A percentile compares a stretch with the other conserved stretches of the same genome.
Evolutionary conservation across 2,329 filamentous ascomycete genomes (phyloP).

Genomic region (Colletotrichum godetiae): DNA sequence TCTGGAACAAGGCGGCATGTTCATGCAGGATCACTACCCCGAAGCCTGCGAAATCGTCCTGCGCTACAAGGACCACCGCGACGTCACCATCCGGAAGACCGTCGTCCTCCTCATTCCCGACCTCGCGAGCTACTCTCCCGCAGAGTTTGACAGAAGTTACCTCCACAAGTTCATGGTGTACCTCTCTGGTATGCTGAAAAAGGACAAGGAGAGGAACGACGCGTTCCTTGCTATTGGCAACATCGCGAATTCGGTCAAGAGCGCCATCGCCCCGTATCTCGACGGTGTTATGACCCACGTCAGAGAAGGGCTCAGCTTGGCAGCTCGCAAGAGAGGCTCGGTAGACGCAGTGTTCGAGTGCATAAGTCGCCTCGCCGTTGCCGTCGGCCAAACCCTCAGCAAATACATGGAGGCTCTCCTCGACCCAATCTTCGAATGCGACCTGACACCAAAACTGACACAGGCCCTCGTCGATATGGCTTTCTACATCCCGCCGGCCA

Average conservation of each 20-base stretch:
- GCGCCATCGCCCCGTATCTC: constrained; percentile 92
- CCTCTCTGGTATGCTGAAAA: constrained; percentile 91
- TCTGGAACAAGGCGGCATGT: constrained; percentile 96
- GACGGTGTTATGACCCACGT: constrained; percentile 96
- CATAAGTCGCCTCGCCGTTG: constrained; percentile 94
- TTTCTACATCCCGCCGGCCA: constrained; percentile 96
- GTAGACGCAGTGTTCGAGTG: constrained; percentile 93
- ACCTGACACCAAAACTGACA: constrained; percentile 91
- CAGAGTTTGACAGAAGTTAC: constrained; percentile 88
- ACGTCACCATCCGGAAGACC: constrained; percentile 87
- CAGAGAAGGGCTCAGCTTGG: constrained; percentile 86
- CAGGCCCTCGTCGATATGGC: constrained; percentile 98
- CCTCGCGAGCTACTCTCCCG: constrained; percentile 90
- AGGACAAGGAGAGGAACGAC: constrained; percentile 92
- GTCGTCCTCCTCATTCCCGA: constrained; percentile 93
- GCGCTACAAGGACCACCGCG: constrained; percentile 91
- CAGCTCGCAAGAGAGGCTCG: constrained; percentile 74
- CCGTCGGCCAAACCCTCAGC: constrained; percentile 94
- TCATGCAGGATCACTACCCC: constrained; percentile 95
- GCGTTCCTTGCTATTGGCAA: constrained; percentile 97
- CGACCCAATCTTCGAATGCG: constrained; percentile 96
- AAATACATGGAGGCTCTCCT: constrained; percentile 98
- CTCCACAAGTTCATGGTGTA: constrained; percentile 98
- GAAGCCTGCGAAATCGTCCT: constrained; percentile 94
- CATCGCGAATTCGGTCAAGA: constrained; percentile 95